phyloP scores from a whole-genome alignment of 2,329 filamentous ascomycete genomes.

The Fusarium oxysporum region DNA sequence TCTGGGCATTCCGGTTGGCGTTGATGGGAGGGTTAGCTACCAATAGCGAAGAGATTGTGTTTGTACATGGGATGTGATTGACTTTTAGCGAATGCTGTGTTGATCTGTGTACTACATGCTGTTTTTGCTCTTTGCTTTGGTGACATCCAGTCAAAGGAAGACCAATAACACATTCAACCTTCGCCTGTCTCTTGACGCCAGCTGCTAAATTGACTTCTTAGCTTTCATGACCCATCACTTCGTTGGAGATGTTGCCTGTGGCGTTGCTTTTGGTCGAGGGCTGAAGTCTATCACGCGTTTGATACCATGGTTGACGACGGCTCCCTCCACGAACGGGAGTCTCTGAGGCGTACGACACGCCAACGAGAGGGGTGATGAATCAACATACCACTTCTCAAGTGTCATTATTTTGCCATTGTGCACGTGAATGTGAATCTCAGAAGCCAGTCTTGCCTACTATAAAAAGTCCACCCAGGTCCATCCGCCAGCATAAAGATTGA shows the following conservation, averaged over 20 bases:
- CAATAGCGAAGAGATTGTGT: slow-evolving; percentile 12
- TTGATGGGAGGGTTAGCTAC: not conserved
- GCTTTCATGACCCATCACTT: not conserved
- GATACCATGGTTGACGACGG: not conserved
- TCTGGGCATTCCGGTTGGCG: slow-evolving; percentile 21
- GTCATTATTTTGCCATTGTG: too few relatives aligned
- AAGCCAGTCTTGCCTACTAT: not conserved
- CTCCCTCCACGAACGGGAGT: not conserved
- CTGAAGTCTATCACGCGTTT: not conserved
- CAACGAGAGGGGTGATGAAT: not conserved
- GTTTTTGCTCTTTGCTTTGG: not conserved
- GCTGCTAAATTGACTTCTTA: not conserved
- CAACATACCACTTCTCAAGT: not conserved
- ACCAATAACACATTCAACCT: too few relatives aligned
- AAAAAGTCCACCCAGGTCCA: not conserved
- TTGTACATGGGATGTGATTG: not conserved
- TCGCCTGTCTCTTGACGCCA: not conserved
- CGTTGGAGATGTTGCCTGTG: not conserved
- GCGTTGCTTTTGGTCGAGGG: not conserved
- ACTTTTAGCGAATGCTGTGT: not conserved
- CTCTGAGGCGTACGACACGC: not conserved
- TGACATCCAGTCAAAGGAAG: not conserved
- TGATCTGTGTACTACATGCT: not conserved
- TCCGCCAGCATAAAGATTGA: not conserved
- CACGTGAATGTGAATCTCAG: not conserved